These are phyloP conservation scores for Barnettozyma californica DNA, from an alignment of 805 yeast species.

Conservation along the genomic window DNA sequence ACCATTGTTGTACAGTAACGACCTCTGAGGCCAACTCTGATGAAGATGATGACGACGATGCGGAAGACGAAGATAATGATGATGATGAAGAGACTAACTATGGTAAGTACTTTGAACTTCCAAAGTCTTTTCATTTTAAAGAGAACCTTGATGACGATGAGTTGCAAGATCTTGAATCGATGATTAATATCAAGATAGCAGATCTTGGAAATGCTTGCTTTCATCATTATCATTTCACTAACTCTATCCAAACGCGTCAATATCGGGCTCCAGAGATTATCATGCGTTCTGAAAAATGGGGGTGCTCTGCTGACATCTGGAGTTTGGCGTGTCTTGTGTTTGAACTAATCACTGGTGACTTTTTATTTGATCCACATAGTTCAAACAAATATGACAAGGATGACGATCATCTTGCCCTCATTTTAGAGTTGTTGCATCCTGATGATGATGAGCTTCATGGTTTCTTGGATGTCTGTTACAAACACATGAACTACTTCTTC, in stretches of 20 bases:
- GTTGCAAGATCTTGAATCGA: conserved; percentile 9
- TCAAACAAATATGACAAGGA: conserved; percentile 35
- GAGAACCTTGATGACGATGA: conserved; percentile 6
- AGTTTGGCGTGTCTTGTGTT: conserved; percentile 53
- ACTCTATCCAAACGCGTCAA: conserved; percentile 65
- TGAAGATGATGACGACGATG: conserved; percentile 12
- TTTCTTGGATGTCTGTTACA: conserved; percentile 34
- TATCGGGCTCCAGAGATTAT: conserved; percentile 63
- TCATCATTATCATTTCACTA: conserved; percentile 56
- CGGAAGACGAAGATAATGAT: neutral
- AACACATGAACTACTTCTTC: conserved; percentile 42
- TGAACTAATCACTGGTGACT: conserved; percentile 58
- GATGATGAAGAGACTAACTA: neutral
- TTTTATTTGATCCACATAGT: conserved; percentile 47
- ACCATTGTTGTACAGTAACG: conserved; percentile 7
- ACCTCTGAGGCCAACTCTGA: conserved; percentile 16
- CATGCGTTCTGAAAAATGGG: conserved; percentile 50
- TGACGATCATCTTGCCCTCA: conserved; percentile 61
- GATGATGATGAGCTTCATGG: conserved; percentile 33
- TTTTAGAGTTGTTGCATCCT: conserved; percentile 41
- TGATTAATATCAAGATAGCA: conserved; percentile 46
- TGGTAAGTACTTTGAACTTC: conserved; percentile 2
- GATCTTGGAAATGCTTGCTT: conserved; percentile 71
- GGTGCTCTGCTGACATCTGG: conserved; percentile 60
- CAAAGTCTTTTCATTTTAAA: conserved; percentile 3